A percentile compares a stretch with the other conserved stretches of the same genome.
Evolutionary conservation across 2,329 filamentous ascomycete genomes (phyloP).

Genomic region (Neonectria sp.): DNA sequence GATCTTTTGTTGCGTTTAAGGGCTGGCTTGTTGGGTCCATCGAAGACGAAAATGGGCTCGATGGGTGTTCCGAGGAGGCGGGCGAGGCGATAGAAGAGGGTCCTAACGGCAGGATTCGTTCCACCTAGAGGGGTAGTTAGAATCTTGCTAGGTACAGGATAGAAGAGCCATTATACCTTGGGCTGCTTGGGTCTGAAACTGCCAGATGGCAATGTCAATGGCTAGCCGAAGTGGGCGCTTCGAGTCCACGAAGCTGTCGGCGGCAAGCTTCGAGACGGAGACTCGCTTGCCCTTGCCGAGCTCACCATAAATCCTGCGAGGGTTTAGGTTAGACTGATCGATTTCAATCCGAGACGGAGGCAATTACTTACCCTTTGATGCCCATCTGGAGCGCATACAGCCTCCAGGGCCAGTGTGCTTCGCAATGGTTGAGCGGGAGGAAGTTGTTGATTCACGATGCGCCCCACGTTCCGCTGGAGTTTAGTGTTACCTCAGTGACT

Average conservation of each 20-base stretch:
- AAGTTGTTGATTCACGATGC: constrained; percentile 36
- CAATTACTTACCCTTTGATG: constrained; percentile 76
- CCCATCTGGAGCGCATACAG: constrained; percentile 63
- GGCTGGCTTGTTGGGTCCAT: constrained; percentile 86
- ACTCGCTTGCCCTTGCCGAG: constrained; percentile 86
- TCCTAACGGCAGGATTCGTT: constrained; percentile 89
- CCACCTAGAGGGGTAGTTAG: constrained; percentile 69
- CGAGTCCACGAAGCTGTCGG: constrained; percentile 80
- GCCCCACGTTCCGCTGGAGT: constrained; percentile 51
- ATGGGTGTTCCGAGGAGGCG: constrained; percentile 84
- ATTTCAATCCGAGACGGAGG: accelerated
- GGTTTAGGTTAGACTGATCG: constrained; percentile 21
- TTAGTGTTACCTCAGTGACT: constrained; percentile 46
- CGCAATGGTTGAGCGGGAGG: constrained; percentile 31
- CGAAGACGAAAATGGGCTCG: constrained; percentile 91
- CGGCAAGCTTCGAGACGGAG: constrained; percentile 85
- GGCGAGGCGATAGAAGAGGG: constrained; percentile 91
- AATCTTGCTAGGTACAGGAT: not conserved
- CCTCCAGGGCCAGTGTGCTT: constrained; percentile 26
- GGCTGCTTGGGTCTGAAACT: constrained; percentile 91
- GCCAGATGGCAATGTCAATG: constrained; percentile 97
- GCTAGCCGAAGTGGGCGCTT: constrained; percentile 86
- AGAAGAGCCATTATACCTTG: constrained; percentile 65
- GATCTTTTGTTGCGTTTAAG: constrained; percentile 91
- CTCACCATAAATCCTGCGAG: constrained; percentile 85